These are phyloP conservation scores for Calophaca sinica DNA, from an alignment of 306 rosid species.

Conservation along the genomic window DNA sequence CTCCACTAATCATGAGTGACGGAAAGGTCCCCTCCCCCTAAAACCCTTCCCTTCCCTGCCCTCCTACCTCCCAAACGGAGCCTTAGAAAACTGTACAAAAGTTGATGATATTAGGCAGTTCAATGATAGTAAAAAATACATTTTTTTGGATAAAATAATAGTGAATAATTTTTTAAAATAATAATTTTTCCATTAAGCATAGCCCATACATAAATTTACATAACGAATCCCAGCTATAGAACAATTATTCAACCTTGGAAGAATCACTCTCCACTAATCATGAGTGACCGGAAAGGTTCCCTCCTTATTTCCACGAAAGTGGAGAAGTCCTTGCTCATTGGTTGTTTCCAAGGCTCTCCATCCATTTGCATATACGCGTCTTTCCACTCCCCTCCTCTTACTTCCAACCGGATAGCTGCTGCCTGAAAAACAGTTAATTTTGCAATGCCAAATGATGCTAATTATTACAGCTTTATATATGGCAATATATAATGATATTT, in stretches of 20 bases:
- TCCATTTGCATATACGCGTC: slow-evolving; percentile 88
- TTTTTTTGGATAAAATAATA: background rate
- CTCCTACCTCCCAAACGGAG: no score
- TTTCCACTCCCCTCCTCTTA: slow-evolving; percentile 98
- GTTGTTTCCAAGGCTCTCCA: slow-evolving; percentile 99
- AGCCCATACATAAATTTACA: slow-evolving; percentile 26
- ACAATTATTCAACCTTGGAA: no score
- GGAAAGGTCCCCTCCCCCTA: no score
- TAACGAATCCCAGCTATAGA: background rate
- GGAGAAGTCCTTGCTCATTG: slow-evolving; percentile 66
- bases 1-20: slow-evolving; percentile 81
- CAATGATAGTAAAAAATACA: background rate
- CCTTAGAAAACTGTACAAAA: no score
- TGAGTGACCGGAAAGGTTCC: slow-evolving; percentile 76
- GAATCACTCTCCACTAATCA: slow-evolving; percentile 78
- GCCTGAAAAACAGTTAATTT: slow-evolving; percentile 60
- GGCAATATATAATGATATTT: no score
- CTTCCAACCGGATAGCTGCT: slow-evolving; percentile 79
- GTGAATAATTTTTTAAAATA: background rate
- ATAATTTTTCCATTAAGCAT: background rate
- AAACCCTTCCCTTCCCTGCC: no score
- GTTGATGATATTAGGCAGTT: background rate
- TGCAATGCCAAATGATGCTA: no score
- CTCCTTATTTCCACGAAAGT: slow-evolving; percentile 82
- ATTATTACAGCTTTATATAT: no score